Evolutionary conservation across 495 filamentous ascomycete genomes (phyloP).

Genomic region (Letharia lupina): DNA sequence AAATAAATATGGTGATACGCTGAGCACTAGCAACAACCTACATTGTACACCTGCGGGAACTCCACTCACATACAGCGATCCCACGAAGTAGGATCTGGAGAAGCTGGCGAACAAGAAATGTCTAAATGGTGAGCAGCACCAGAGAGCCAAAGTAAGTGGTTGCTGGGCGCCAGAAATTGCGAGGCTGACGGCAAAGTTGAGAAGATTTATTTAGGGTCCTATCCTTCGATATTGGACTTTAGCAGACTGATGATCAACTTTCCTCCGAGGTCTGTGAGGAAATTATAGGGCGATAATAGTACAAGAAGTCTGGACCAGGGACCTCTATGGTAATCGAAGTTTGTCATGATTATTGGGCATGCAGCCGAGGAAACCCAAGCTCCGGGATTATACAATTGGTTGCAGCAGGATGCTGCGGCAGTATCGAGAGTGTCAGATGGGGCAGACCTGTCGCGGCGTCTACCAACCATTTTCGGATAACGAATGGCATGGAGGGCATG

Average conservation of each 20-base stretch:
- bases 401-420: background rate
- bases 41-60: background rate
- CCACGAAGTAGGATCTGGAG: too few species aligned
- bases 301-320: background rate
- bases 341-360: background rate
- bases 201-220: background rate
- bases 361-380: background rate
- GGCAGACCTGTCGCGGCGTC: background rate
- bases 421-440: background rate
- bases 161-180: background rate
- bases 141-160: background rate
- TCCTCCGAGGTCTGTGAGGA: background rate
- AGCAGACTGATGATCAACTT: background rate
- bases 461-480: background rate
- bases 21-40: background rate
- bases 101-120: too few species aligned
- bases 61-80: background rate
- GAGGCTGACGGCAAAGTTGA: background rate
- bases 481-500: background rate
- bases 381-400: background rate
- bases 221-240: background rate
- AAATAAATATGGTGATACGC: background rate
- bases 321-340: background rate
- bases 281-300: background rate
- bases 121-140: too few species aligned